These are phyloP conservation scores for Paxillus rubicundulus DNA, from an alignment of 768 basidiomycete species.

Conservation along the genomic window DNA sequence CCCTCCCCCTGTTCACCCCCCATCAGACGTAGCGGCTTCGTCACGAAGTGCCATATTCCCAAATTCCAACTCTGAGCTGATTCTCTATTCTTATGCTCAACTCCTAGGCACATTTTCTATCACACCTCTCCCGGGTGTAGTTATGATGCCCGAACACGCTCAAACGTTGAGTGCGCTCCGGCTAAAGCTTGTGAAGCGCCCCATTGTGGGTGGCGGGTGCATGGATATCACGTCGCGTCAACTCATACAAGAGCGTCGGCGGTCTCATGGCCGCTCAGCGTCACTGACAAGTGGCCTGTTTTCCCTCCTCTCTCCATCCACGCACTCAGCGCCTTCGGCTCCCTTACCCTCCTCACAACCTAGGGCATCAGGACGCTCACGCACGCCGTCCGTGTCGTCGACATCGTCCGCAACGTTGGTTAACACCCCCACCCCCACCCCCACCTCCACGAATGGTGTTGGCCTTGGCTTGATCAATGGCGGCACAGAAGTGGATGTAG, in stretches of 20 bases:
- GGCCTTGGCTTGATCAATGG: slow-evolving; percentile 32
- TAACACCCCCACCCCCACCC: slow-evolving; percentile 4
- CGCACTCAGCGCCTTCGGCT: slow-evolving; percentile 24
- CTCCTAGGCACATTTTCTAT: slow-evolving; percentile 66
- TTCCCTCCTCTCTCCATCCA: slow-evolving; percentile 45
- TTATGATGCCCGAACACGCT: slow-evolving; percentile 44
- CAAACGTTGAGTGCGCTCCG: slow-evolving; percentile 48
- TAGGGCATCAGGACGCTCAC: slow-evolving; percentile 18
- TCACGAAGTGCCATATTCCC: slow-evolving; percentile 46
- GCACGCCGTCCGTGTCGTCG: slow-evolving; percentile 25
- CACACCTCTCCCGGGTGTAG: slow-evolving; percentile 43
- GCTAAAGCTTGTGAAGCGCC: slow-evolving; percentile 43
- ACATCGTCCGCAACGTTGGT: slow-evolving; percentile 4
- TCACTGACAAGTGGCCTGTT: slow-evolving; percentile 52
- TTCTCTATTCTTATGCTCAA: slow-evolving; percentile 85
- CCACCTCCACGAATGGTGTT: slow-evolving; percentile 14
- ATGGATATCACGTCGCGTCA: slow-evolving; percentile 66
- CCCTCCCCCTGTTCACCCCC: slow-evolving; percentile 25
- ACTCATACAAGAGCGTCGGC: slow-evolving; percentile 22
- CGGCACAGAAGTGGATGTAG: slow-evolving; percentile 45
- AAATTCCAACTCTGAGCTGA: slow-evolving; percentile 56
- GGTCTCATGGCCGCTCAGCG: slow-evolving; percentile 47
- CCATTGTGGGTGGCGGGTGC: slow-evolving; percentile 60
- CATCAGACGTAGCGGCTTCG: slow-evolving; percentile 11
- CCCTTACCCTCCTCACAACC: slow-evolving; percentile 25